Conservation (phyloP, 1,139 yeast species). For the Protomyces pachydermus region DNA sequence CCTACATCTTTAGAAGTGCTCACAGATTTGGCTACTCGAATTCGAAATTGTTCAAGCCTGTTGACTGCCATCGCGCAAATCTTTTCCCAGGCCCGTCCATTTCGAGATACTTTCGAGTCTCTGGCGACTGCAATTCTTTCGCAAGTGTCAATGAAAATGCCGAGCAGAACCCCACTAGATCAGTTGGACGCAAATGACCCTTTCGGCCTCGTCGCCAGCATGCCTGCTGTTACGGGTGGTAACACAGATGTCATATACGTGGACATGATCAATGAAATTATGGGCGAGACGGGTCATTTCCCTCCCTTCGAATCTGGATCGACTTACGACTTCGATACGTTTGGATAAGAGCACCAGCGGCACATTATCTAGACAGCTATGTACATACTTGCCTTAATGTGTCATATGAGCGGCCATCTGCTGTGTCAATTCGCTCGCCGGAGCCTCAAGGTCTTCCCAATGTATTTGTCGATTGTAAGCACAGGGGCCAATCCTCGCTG, state of each 20-base stretch:
- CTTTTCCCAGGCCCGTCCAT: neutral
- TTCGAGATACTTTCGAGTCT: neutral
- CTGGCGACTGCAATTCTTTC: neutral
- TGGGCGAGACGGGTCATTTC: neutral
- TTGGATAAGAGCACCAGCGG: too few relatives aligned
- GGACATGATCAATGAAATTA: neutral
- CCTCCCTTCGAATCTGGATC: too few relatives aligned
- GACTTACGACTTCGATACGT: too few relatives aligned
- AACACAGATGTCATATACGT: neutral
- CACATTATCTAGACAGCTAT: too few relatives aligned
- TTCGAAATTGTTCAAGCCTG: neutral
- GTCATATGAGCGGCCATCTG: too few relatives aligned
- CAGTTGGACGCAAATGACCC: neutral
- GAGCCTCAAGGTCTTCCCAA: too few relatives aligned
- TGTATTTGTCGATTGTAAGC: too few relatives aligned
- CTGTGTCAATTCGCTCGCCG: too few relatives aligned
- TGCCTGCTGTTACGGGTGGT: neutral
- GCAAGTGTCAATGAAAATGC: neutral
- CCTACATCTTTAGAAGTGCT: neutral
- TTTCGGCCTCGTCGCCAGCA: neutral
- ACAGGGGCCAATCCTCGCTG: too few relatives aligned
- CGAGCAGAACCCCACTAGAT: neutral
- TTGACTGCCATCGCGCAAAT: neutral
- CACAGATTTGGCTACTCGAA: neutral
- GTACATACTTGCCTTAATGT: too few relatives aligned